Percentiles rank a stretch among this genome's conserved stretches.
Evolutionary conservation across 129 eudicot species (phyloP).

Genomic region (Escallonia herrerae): DNA sequence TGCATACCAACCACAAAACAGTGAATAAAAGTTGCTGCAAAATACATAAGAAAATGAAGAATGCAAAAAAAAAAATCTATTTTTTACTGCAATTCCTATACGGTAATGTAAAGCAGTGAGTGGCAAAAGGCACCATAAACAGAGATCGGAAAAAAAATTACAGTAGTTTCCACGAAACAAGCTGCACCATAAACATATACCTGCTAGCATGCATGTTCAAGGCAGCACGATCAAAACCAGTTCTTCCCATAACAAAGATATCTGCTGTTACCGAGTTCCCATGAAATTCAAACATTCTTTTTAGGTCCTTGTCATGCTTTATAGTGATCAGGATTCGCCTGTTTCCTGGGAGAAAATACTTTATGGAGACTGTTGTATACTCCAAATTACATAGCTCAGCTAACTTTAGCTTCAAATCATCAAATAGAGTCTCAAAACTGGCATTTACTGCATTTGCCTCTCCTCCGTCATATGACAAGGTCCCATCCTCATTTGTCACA

Average conservation of each 20-base stretch:
- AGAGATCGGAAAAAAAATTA: too few species aligned
- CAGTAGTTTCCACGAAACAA: neutral
- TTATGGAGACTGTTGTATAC: conserved; percentile 44
- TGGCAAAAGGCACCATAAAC: neutral
- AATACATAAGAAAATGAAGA: too few species aligned
- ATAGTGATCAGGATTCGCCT: conserved; percentile 64
- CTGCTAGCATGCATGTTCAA: conserved; percentile 27
- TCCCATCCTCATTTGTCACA: conserved; percentile 65
- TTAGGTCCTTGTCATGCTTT: conserved; percentile 63
- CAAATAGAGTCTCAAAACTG: conserved; percentile 49
- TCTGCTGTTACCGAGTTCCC: conserved; percentile 68
- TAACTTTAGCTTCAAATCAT: conserved; percentile 53
- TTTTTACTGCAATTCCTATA: neutral
- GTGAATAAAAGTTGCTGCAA: neutral
- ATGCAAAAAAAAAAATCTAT: too few species aligned
- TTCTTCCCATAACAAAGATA: conserved; percentile 56
- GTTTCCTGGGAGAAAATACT: conserved; percentile 88
- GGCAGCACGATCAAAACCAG: conserved; percentile 46
- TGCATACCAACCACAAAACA: conserved; percentile 19
- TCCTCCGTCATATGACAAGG: conserved; percentile 63
- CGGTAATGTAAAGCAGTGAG: neutral
- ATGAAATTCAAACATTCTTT: conserved; percentile 75
- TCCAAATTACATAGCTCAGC: conserved; percentile 64
- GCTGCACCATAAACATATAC: conserved; percentile 16
- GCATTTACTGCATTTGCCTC: conserved; percentile 75